phyloP scores from a whole-genome alignment of 495 filamentous ascomycete species.

The Penicillium goetzii region DNA sequence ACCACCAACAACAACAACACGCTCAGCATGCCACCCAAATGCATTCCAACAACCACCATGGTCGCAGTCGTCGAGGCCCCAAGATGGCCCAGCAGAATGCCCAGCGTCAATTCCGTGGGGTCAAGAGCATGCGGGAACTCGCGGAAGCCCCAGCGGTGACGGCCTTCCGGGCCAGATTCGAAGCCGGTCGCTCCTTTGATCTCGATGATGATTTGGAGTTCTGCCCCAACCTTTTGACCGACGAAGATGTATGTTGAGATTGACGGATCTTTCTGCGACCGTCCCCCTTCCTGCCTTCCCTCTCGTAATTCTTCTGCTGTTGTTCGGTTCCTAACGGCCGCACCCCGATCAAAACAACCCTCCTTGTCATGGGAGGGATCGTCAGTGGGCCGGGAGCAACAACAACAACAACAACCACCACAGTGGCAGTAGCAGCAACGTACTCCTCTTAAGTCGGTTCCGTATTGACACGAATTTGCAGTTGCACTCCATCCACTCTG shows the following conservation, averaged over 20 bases:
- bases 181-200: slow-evolving; percentile 93
- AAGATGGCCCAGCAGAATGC: slow-evolving; percentile 78
- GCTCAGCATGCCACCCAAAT: slow-evolving; percentile 53
- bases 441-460: background rate
- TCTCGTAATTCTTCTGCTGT: background rate
- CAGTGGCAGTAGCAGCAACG: background rate
- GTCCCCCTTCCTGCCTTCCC: background rate
- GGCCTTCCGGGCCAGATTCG: slow-evolving; percentile 81
- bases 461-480: slow-evolving; percentile 41
- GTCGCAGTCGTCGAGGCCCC: slow-evolving; percentile 85
- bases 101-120: slow-evolving; percentile 81
- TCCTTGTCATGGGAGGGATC: slow-evolving; percentile 13
- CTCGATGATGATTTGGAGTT: slow-evolving; percentile 97
- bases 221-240: slow-evolving; percentile 89
- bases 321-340: background rate
- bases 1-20: slow-evolving; percentile 61
- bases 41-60: slow-evolving; percentile 75
- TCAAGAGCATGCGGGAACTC: slow-evolving; percentile 85
- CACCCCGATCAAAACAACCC: slow-evolving; percentile 1
- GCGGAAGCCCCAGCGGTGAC: slow-evolving; percentile 74
- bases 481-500: slow-evolving; percentile 87
- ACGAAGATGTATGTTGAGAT: slow-evolving; percentile 83
- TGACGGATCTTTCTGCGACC: slow-evolving; percentile 2
- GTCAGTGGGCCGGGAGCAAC: background rate
- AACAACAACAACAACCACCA: background rate